Percentiles rank a stretch among this genome's conserved stretches.
These are phyloP conservation scores for Simplicillium aogashimaense DNA, from an alignment of 2,329 filamentous ascomycete genomes.

Conservation along the genomic window DNA sequence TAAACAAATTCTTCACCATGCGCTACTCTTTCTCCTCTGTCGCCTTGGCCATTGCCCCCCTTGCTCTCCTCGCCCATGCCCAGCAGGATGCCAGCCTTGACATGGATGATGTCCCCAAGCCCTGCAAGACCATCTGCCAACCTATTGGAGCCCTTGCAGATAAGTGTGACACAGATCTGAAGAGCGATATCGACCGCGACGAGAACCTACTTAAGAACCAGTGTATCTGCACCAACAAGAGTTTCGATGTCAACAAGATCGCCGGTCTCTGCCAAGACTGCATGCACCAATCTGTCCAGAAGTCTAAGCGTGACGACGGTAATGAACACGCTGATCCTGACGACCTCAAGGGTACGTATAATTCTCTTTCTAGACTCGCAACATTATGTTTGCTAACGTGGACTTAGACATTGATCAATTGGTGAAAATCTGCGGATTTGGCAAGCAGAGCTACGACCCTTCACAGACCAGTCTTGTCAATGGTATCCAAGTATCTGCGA, in stretches of 20 bases:
- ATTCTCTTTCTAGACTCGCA: neutral
- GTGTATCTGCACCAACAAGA: slow-evolving; percentile 29
- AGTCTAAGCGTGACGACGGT: slow-evolving; percentile 6
- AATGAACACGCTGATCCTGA: slow-evolving; percentile 10
- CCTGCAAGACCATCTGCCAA: slow-evolving; percentile 23
- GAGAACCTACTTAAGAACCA: slow-evolving; percentile 25
- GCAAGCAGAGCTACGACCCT: slow-evolving; percentile 17
- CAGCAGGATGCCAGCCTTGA: slow-evolving; percentile 18
- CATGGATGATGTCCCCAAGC: slow-evolving; percentile 20
- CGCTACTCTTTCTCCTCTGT: slow-evolving; percentile 14
- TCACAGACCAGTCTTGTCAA: slow-evolving; percentile 17
- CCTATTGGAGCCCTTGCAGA: slow-evolving; percentile 24
- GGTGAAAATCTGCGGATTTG: slow-evolving; percentile 23
- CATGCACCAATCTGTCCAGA: slow-evolving; percentile 19
- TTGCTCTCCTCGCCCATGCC: slow-evolving; percentile 17
- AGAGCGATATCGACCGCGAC: slow-evolving; percentile 17
- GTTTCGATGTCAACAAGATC: slow-evolving; percentile 25
- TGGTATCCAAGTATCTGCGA: slow-evolving; percentile 20
- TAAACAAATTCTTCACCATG: slow-evolving; percentile 13
- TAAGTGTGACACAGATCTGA: slow-evolving; percentile 22
- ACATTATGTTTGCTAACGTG: neutral
- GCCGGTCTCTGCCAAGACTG: slow-evolving; percentile 26
- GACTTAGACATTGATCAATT: slow-evolving; percentile 23
- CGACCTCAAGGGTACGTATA: slow-evolving; percentile 11
- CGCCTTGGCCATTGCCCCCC: slow-evolving; percentile 17